A percentile compares a stretch with the other conserved stretches of the same genome.
phyloP scores from a whole-genome alignment of 495 filamentous ascomycete genomes.

The Daldinia loculata region DNA sequence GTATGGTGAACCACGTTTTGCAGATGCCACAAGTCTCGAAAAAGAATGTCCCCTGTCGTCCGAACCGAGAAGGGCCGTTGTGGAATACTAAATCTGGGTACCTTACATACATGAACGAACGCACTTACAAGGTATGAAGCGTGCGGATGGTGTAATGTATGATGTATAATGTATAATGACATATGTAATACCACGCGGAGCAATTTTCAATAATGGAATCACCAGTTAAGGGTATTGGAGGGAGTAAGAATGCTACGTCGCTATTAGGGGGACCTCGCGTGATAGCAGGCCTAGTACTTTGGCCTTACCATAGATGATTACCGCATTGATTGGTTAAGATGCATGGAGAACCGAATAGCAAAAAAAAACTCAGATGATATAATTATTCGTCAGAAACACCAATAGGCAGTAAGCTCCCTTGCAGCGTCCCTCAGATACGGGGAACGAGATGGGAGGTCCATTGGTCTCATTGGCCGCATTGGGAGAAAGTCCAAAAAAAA shows the following conservation, averaged over 20 bases:
- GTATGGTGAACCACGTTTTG: slow-evolving; percentile 21
- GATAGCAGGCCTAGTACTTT: background rate
- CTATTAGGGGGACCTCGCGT: background rate
- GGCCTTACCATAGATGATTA: background rate
- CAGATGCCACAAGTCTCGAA: slow-evolving; percentile 14
- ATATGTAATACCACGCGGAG: slow-evolving; percentile 11
- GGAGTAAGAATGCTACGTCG: background rate
- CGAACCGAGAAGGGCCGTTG: slow-evolving; percentile 24
- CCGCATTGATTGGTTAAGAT: background rate
- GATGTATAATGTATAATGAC: background rate
- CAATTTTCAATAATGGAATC: slow-evolving; percentile 9
- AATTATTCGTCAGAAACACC: slow-evolving; percentile 3
- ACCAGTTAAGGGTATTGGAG: background rate
- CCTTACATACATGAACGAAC: slow-evolving; percentile 13
- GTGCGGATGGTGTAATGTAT: background rate
- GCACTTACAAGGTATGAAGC: slow-evolving; percentile 8
- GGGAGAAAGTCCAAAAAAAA: background rate
- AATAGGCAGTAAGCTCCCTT: slow-evolving; percentile 5
- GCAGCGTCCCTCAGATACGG: background rate
- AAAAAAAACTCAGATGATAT: background rate
- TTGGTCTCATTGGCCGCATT: background rate
- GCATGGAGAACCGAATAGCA: slow-evolving; percentile 1
- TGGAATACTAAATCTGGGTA: slow-evolving; percentile 25
- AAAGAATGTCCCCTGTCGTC: slow-evolving; percentile 19
- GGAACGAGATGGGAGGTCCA: background rate